A percentile compares a stretch with the other conserved stretches of the same genome.
Evolutionary conservation across 2,329 filamentous ascomycete species (phyloP).

Genomic region (Claviceps cyperi): DNA sequence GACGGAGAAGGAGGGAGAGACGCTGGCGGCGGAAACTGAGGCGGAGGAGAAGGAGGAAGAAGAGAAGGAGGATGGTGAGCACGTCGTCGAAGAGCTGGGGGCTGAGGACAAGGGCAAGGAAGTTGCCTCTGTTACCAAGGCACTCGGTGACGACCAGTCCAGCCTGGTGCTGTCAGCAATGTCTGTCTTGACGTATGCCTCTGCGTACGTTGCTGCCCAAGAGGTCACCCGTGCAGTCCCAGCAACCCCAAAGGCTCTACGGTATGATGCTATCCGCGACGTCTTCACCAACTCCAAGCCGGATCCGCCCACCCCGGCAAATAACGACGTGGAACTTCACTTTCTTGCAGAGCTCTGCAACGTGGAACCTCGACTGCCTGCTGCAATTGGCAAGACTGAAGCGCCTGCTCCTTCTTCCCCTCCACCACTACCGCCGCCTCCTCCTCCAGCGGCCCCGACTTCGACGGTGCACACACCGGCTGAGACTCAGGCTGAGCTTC

Average conservation of each 20-base stretch:
- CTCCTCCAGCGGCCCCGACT: background rate
- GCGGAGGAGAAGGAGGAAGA: background rate
- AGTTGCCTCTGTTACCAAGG: slow-evolving; percentile 7
- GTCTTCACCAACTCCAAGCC: slow-evolving; percentile 25
- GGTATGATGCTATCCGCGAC: slow-evolving; percentile 26
- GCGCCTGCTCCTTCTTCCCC: no score
- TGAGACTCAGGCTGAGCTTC: background rate
- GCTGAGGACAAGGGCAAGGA: slow-evolving; percentile 3
- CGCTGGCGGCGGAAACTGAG: background rate
- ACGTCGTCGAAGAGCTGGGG: background rate
- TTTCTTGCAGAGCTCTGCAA: slow-evolving; percentile 22
- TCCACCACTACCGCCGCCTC: no score
- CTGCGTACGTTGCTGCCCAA: slow-evolving; percentile 17
- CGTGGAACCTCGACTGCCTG: slow-evolving; percentile 14
- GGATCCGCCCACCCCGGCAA: slow-evolving; percentile 11
- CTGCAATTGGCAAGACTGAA: slow-evolving; percentile 7
- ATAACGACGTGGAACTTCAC: slow-evolving; percentile 16
- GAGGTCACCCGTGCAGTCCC: slow-evolving; percentile 13
- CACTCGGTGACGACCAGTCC: slow-evolving; percentile 10
- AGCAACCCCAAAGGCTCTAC: slow-evolving; percentile 17
- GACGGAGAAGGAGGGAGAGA: background rate
- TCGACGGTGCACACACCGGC: background rate
- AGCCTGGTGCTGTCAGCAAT: slow-evolving; percentile 16
- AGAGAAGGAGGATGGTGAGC: background rate
- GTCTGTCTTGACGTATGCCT: slow-evolving; percentile 18